Evolutionary conservation across 2,329 filamentous ascomycete species (phyloP), one percentile per base, ranked within the genome.

Genomic region (Fusarium continuum): DNA sequence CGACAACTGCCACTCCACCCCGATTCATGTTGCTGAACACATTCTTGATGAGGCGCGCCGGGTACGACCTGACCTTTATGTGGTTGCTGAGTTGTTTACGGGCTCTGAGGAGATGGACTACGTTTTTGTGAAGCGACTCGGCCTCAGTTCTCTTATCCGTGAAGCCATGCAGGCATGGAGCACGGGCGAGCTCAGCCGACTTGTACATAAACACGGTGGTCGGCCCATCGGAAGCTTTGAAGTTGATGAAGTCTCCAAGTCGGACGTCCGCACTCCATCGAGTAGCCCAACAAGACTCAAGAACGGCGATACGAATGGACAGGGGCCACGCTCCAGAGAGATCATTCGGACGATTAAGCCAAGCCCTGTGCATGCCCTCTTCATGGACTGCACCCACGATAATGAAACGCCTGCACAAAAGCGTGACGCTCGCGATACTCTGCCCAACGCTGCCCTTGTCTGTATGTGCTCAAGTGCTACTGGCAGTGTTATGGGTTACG

Each of bases 381-480:
- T 99, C 77, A 98, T 98, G 93, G 96, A 99, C 75, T 99, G 96
- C 77, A 99, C 96, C 0, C 95, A 99, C 75, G 95, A 99, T 78
- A 99, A 99, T 70, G 94, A 99, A 78, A 91, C 92, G 3, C 95
- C 95, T 1, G 92, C 94, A 1, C 94, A 99, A 77, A 97, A 97
- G 77, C 86, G 96, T 34, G 93, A 97, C 74, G 93, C 93, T 46
- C 87, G 93, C 57, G 96, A 99, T 74, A 98, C 95, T 0, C 83
- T 99, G 9, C 91, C 96, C 8, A 98, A 96, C 72, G 93, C 94
- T 44, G 95, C 95, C 6, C 83, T 99, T 5, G 94, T 98, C 31
- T 91, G 89, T 73, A 97, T 99, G 93, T 99, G 96, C 76, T 88
- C 93, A 20, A 97, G 92, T 69, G 92, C 94, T 2, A 93, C 91